Conservation (phyloP, 2,329 filamentous ascomycete species). For the Xylaria multiplex region DNA sequence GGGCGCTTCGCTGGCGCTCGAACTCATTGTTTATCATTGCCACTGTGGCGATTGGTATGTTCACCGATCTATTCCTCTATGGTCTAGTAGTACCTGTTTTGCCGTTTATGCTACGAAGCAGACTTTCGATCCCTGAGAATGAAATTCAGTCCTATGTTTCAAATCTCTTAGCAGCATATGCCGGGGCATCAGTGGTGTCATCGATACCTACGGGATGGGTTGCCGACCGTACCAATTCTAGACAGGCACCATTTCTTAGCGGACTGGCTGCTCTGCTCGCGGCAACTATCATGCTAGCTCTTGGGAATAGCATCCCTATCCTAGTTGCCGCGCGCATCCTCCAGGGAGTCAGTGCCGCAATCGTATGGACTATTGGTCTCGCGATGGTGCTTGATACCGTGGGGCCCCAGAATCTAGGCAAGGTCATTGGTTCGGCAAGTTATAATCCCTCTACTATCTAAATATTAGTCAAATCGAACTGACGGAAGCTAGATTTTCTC, state of each 20-base stretch:
- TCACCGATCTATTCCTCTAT: slow-evolving; percentile 69
- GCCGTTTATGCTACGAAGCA: slow-evolving; percentile 65
- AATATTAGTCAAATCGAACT: background rate
- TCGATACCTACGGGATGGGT: slow-evolving; percentile 64
- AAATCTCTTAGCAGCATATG: slow-evolving; percentile 63
- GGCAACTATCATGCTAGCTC: slow-evolving; percentile 65
- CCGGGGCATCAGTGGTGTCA: slow-evolving; percentile 61
- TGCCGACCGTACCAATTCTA: slow-evolving; percentile 62
- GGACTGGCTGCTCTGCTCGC: slow-evolving; percentile 63
- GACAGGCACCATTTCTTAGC: slow-evolving; percentile 66
- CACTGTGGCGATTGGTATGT: slow-evolving; percentile 65
- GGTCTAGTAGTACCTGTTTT: slow-evolving; percentile 67
- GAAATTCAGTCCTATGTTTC: slow-evolving; percentile 64
- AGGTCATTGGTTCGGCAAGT: slow-evolving; percentile 65
- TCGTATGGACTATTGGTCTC: slow-evolving; percentile 66
- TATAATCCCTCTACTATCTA: background rate
- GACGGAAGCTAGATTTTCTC: slow-evolving; percentile 59
- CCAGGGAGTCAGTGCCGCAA: slow-evolving; percentile 66
- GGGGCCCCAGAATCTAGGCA: slow-evolving; percentile 63
- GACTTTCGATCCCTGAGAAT: slow-evolving; percentile 58
- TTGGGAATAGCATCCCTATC: slow-evolving; percentile 59
- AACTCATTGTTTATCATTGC: slow-evolving; percentile 67
- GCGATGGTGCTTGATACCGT: slow-evolving; percentile 70
- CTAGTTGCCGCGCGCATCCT: slow-evolving; percentile 64
- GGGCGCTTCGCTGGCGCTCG: slow-evolving; percentile 59